These are phyloP conservation scores for Pseudocercospora macadamiae DNA, from an alignment of 2,329 filamentous ascomycete species.

Conservation along the genomic window DNA sequence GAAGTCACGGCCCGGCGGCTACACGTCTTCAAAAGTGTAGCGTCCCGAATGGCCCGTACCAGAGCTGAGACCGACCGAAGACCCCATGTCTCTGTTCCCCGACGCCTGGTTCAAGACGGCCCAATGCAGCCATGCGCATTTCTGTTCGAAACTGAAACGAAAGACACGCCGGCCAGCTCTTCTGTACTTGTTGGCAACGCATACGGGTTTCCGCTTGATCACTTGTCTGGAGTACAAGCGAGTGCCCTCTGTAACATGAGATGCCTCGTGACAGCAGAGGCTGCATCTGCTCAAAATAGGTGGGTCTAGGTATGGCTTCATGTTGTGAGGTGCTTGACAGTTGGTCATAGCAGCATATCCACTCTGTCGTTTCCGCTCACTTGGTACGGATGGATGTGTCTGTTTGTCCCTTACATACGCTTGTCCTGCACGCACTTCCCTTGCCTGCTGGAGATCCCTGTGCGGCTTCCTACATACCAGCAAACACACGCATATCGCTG, in stretches of 20 bases:
- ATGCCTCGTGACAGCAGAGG: constrained; percentile 23
- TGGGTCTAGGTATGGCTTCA: constrained; percentile 8
- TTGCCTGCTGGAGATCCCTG: constrained; percentile 9
- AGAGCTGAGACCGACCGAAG: constrained; percentile 8
- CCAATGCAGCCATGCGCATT: constrained; percentile 22
- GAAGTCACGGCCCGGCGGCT: not conserved
- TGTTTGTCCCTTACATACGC: constrained; percentile 11
- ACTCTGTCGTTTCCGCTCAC: constrained; percentile 7
- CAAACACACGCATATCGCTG: constrained; percentile 18
- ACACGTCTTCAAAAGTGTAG: constrained; percentile 10
- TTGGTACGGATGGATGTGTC: constrained; percentile 3
- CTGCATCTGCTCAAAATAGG: constrained; percentile 13
- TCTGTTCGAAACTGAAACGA: constrained; percentile 20
- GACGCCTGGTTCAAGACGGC: constrained; percentile 12
- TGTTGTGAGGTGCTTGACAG: constrained; percentile 4
- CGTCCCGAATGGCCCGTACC: constrained; percentile 14
- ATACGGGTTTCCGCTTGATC: constrained; percentile 23
- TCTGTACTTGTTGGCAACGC: too few relatives aligned
- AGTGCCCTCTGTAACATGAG: constrained; percentile 16
- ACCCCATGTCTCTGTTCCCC: constrained; percentile 1
- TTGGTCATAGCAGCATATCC: constrained; percentile 6
- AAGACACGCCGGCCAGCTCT: too few relatives aligned
- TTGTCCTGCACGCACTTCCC: constrained; percentile 15
- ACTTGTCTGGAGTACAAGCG: constrained; percentile 9
- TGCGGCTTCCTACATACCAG: constrained; percentile 17